Evolutionary conservation across 345 rosid species (phyloP).

Genomic region (Boechera divaricarpa): DNA sequence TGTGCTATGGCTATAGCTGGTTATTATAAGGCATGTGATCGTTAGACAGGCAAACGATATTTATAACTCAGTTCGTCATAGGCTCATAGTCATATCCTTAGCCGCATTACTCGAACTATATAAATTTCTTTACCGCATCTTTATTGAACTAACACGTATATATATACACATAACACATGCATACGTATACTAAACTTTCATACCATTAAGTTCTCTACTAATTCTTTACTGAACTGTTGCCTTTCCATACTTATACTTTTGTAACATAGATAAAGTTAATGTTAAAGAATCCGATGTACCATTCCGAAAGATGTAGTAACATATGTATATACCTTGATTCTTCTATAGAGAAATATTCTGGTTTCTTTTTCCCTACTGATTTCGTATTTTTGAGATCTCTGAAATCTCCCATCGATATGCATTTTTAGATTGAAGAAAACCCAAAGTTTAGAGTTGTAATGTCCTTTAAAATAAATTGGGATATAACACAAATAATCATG

Average conservation of each 20-base stretch:
- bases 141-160: not conserved
- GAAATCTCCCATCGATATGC: not conserved
- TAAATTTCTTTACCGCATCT: not conserved
- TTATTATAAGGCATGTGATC: not conserved
- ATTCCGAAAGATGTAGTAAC: not conserved
- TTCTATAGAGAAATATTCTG: not conserved
- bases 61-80: not conserved
- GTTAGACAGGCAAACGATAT: not conserved
- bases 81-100: not conserved
- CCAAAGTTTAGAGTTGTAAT: not conserved
- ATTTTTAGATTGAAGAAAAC: slow-evolving; percentile 6
- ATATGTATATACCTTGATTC: not conserved
- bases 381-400: not conserved
- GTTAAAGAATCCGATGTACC: not conserved
- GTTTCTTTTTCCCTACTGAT: not conserved
- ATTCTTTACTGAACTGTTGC: not conserved
- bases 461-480: not conserved
- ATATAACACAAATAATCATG: not conserved
- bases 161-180: not conserved
- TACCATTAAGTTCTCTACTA: not conserved
- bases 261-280: not conserved
- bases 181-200: not conserved
- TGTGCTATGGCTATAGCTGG: slow-evolving; percentile 19
- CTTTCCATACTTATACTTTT: not conserved
- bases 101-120: slow-evolving; percentile 3